Evolutionary conservation across 2,329 filamentous ascomycete genomes (phyloP).

Genomic region (Aspergillus glaucus): DNA sequence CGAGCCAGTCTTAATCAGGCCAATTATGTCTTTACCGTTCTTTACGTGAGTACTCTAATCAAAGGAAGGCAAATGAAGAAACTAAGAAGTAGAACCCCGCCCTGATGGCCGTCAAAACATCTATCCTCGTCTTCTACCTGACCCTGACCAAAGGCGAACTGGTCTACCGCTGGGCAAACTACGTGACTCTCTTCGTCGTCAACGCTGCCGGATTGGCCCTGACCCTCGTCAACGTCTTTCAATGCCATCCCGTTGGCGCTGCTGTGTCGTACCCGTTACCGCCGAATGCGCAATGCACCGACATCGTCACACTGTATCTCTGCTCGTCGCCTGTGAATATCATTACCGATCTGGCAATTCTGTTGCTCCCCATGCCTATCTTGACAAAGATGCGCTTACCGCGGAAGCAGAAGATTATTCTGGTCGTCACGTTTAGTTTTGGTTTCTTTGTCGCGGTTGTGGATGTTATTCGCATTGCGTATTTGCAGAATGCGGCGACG

Average conservation of each 20-base stretch:
- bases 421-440: constrained; percentile 78
- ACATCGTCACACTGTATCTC: constrained; percentile 59
- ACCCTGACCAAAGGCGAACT: constrained; percentile 72
- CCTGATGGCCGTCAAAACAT: constrained; percentile 85
- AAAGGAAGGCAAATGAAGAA: constrained; percentile 4
- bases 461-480: constrained; percentile 84
- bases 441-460: constrained; percentile 84
- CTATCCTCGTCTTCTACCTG: constrained; percentile 87
- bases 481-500: constrained; percentile 66
- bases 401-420: constrained; percentile 75
- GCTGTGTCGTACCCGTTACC: constrained; percentile 54
- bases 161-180: constrained; percentile 75
- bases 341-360: constrained; percentile 79
- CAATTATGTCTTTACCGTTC: constrained; percentile 55
- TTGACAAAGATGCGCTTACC: constrained; percentile 81
- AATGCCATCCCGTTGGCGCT: constrained; percentile 69
- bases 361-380: constrained; percentile 82
- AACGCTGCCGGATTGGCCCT: constrained; percentile 72
- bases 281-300: constrained; percentile 47
- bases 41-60: constrained; percentile 45
- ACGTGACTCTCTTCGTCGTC: constrained; percentile 68
- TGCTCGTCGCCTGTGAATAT: constrained; percentile 85
- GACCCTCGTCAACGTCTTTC: constrained; percentile 80
- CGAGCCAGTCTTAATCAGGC: constrained; percentile 38
- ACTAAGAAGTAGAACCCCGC: constrained; percentile 65